Evolutionary conservation across 164 flowering plant genomes (phyloP).

Genomic region (Vitis rotundifolia): DNA sequence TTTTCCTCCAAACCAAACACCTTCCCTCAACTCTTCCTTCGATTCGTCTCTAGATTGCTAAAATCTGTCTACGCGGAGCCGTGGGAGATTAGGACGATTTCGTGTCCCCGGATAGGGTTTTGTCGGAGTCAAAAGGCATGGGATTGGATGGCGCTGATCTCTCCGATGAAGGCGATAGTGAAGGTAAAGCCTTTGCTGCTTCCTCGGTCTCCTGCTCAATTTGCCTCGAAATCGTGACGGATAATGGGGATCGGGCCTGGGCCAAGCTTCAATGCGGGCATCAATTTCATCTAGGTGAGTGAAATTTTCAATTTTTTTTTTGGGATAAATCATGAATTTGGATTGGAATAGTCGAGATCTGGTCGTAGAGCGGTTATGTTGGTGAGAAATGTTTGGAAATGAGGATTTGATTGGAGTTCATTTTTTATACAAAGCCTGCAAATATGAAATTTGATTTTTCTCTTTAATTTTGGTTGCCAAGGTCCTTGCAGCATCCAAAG

Average conservation of each 20-base stretch:
- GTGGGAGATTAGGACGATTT: background rate
- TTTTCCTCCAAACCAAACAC: background rate
- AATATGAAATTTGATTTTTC: background rate
- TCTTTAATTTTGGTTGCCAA: background rate
- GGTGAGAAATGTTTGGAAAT: background rate
- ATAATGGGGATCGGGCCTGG: conserved; percentile 57
- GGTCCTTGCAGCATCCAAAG: too few relatives aligned
- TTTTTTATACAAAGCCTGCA: background rate
- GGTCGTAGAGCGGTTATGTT: background rate
- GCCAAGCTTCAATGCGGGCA: conserved; percentile 93
- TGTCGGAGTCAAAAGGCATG: conserved; percentile 26
- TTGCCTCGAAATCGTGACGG: too few relatives aligned
- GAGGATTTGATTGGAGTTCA: background rate
- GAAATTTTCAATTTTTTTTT: background rate
- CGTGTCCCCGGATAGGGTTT: conserved; percentile 10
- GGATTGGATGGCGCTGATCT: conserved; percentile 33
- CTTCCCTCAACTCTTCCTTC: background rate
- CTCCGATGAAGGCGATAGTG: conserved; percentile 17
- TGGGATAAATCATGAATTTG: background rate
- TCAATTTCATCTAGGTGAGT: conserved; percentile 84
- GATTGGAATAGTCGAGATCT: conserved; percentile 12
- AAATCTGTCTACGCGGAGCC: too few relatives aligned
- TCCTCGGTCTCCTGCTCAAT: too few relatives aligned
- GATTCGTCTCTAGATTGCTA: background rate
- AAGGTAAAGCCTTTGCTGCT: too few relatives aligned